phyloP scores from a whole-genome alignment of 2,329 filamentous ascomycete genomes.

The Capronia americana region DNA sequence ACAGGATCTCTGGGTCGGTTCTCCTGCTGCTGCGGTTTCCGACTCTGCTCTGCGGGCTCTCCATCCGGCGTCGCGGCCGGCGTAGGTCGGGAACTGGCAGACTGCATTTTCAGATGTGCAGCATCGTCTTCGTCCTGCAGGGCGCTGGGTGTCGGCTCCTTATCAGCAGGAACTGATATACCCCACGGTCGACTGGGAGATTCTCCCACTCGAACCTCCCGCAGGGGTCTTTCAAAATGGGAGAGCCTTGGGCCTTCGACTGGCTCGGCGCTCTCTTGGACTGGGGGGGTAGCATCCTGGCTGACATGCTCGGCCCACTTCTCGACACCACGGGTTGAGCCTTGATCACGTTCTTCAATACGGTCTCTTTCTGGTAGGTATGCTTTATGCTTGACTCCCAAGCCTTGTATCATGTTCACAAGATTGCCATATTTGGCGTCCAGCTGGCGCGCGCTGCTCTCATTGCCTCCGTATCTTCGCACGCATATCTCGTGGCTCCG shows the following conservation, averaged over 20 bases:
- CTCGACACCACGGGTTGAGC: slow-evolving; percentile 66
- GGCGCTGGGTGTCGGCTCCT: slow-evolving; percentile 46
- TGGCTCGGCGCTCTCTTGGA: slow-evolving; percentile 43
- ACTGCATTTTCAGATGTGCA: slow-evolving; percentile 23
- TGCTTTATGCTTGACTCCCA: slow-evolving; percentile 85
- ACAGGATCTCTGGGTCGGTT: slow-evolving; percentile 5
- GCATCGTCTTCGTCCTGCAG: slow-evolving; percentile 36
- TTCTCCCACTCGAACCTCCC: slow-evolving; percentile 91
- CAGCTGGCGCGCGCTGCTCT: slow-evolving; percentile 82
- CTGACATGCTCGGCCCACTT: slow-evolving; percentile 84
- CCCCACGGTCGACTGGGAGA: slow-evolving; percentile 94
- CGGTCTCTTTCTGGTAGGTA: slow-evolving; percentile 71
- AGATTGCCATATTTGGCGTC: slow-evolving; percentile 94
- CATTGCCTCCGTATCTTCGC: slow-evolving; percentile 84
- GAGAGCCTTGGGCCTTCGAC: slow-evolving; percentile 68
- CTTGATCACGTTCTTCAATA: slow-evolving; percentile 46
- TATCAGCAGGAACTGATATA: slow-evolving; percentile 75
- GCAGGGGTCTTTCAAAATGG: slow-evolving; percentile 82
- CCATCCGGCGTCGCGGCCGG: slow-evolving; percentile 30
- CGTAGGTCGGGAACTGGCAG: slow-evolving; percentile 37
- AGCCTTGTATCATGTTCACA: slow-evolving; percentile 90
- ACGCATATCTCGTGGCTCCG: slow-evolving; percentile 93
- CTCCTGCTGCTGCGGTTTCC: slow-evolving; percentile 33
- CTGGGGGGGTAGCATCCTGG: slow-evolving; percentile 49
- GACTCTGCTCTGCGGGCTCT: slow-evolving; percentile 28